Percentiles rank a stretch among this genome's conserved stretches.
phyloP scores from a whole-genome alignment of 2,329 filamentous ascomycete species.

The Ophiosphaerella herpotricha region DNA sequence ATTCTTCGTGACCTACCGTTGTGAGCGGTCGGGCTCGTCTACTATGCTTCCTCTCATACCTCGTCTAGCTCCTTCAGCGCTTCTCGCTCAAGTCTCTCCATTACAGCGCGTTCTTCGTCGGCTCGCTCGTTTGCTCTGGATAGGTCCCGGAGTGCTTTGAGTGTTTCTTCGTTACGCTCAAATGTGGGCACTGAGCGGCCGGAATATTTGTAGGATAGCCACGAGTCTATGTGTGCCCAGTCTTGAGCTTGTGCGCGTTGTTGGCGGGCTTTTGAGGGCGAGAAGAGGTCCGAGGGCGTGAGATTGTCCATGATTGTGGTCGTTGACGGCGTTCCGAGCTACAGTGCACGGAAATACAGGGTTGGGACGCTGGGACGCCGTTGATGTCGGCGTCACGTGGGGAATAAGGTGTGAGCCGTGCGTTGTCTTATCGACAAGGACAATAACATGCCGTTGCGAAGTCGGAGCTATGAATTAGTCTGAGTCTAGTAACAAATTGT shows the following conservation, averaged over 20 bases:
- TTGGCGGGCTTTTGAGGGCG: constrained; percentile 69
- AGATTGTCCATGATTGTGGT: constrained; percentile 39
- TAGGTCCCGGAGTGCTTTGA: constrained; percentile 74
- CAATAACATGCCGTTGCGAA: constrained; percentile 36
- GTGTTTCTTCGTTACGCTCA: constrained; percentile 84
- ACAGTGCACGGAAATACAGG: not conserved
- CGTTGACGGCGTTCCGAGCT: not conserved
- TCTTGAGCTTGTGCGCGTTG: constrained; percentile 84
- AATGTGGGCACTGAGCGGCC: constrained; percentile 70
- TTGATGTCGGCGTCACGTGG: not conserved
- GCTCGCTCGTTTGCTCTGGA: constrained; percentile 77
- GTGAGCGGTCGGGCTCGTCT: constrained; percentile 12
- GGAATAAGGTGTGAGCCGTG: constrained; percentile 15
- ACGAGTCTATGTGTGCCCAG: constrained; percentile 85
- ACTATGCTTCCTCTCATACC: constrained; percentile 28
- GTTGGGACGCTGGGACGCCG: not conserved
- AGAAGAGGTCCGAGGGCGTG: constrained; percentile 56
- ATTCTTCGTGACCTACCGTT: constrained; percentile 23
- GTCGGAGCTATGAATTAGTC: constrained; percentile 31
- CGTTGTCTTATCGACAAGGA: constrained; percentile 42
- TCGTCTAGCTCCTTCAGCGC: constrained; percentile 60
- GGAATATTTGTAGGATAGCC: constrained; percentile 73
- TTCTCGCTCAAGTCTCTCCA: constrained; percentile 63
- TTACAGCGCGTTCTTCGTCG: constrained; percentile 68
- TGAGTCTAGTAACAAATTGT: constrained; percentile 11